Base-by-base conservation (phyloP, 2,329 filamentous ascomycete genomes). In the Penicillium sp. region DNA sequence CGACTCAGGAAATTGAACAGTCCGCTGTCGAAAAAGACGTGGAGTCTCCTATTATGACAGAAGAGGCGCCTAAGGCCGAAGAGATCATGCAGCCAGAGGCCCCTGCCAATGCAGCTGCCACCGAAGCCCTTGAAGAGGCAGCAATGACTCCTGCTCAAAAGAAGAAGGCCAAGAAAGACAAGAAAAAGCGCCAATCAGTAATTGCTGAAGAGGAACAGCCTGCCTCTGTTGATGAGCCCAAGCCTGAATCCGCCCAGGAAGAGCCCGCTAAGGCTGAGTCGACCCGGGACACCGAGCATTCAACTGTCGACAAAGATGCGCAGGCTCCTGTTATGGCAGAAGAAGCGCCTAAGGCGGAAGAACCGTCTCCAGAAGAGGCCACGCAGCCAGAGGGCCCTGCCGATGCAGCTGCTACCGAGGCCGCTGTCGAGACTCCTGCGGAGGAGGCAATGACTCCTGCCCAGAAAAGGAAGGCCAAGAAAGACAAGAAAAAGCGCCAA, bases 401-500 rank as follows among this genome's bases (percentile, higher is more conserved):
- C 3, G 52, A 56, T 19, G 22, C 24, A 21, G 45, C 21, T 10
- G 37, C 22, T 6, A 17, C 34, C n/a, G 45, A 48, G 19, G 17
- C 38, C 15, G 35, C 46, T 5, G 26, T 28, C 9, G 38, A 48
- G 19, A 15, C 38, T 9, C 32, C 43, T 4, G 24, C 38, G 13
- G 45, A 59, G 33, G 43, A 40, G 9, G 44, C 45, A 33, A 53
- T 57, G 46, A 52, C 56, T 24, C 48, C 56, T 26, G 54, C 56
- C 0, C 52, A 58, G 29, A 58, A 51, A 48, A 37, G 41, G n/a
- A 57, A 58, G 26, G 50, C 50, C 4, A 58, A 58, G 46, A 56
- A 61, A 40, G 56, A 59, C 13, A 61, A 55, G 45, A 59, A 60
- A 37, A 60, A 59, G 52, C 55, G 58, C 43, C 55, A 60, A 26